Evolutionary conservation across 495 filamentous ascomycete species (phyloP).

Genomic region (Penicillium dipodomyicola): DNA sequence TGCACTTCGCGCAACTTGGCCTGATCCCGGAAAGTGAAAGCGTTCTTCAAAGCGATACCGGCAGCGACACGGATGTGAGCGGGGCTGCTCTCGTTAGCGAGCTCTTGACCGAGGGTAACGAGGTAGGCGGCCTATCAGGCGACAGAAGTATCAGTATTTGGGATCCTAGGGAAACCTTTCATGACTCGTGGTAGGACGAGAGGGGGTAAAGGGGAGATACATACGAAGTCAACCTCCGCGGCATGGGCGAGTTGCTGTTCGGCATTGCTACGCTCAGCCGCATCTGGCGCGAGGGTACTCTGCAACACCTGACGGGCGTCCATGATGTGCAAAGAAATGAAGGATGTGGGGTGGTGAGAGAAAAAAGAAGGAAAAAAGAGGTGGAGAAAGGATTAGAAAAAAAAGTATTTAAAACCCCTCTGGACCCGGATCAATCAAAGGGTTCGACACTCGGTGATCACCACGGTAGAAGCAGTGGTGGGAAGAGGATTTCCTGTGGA

Average conservation of each 20-base stretch:
- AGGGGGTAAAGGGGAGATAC: conserved; percentile 37
- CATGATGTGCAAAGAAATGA: conserved; percentile 51
- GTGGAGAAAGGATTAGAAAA: conserved; percentile 10
- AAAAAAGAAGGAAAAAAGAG: conserved; percentile 32
- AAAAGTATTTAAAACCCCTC: conserved; percentile 15
- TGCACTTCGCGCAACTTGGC: conserved; percentile 83
- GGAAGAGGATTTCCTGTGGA: conserved; percentile 23
- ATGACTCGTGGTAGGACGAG: not conserved
- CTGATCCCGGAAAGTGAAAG: conserved; percentile 88
- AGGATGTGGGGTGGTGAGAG: conserved; percentile 30
- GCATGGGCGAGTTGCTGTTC: conserved; percentile 93
- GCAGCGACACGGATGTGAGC: conserved; percentile 85
- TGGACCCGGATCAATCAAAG: conserved; percentile 15
- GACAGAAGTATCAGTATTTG: conserved; percentile 12
- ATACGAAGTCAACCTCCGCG: conserved; percentile 90
- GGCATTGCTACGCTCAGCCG: conserved; percentile 79
- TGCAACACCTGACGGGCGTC: conserved; percentile 82
- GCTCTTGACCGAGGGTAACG: conserved; percentile 81
- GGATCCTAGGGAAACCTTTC: not conserved
- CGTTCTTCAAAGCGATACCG: conserved; percentile 95
- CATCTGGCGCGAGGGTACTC: conserved; percentile 89
- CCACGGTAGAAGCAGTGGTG: conserved; percentile 25
- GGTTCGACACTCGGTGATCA: conserved; percentile 19
- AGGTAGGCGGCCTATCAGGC: conserved; percentile 76
- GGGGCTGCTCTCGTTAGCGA: conserved; percentile 84